Conservation (phyloP, 1,284 basidiomycete genomes). For the Pyrrhoderma lamaoense region DNA sequence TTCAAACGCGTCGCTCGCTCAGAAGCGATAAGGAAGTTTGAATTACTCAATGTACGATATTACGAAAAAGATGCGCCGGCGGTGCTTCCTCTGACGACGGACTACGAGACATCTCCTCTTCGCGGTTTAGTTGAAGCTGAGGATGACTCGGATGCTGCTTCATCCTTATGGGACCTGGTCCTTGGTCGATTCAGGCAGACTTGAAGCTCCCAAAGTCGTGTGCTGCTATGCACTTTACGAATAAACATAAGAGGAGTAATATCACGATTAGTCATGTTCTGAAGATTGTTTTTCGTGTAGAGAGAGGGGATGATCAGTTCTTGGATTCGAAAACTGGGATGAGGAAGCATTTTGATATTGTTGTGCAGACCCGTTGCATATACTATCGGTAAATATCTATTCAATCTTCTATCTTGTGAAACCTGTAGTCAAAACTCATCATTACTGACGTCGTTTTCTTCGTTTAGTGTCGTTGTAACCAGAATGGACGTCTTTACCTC, state of each 20-base stretch:
- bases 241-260: constrained; percentile 77
- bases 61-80: constrained; percentile 38
- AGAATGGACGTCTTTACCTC: constrained; percentile 70
- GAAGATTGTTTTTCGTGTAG: constrained; percentile 81
- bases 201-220: constrained; percentile 53
- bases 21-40: constrained; percentile 61
- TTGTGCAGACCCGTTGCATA: constrained; percentile 79
- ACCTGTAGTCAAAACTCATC: neutral
- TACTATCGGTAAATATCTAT: constrained; percentile 61
- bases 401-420: constrained; percentile 1
- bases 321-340: constrained; percentile 63
- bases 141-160: constrained; percentile 40
- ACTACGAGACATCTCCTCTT: constrained; percentile 53
- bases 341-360: constrained; percentile 84
- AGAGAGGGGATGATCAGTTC: constrained; percentile 64
- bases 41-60: constrained; percentile 63
- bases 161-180: constrained; percentile 69
- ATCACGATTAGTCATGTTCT: constrained; percentile 75
- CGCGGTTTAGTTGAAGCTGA: constrained; percentile 36
- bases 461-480: constrained; percentile 70
- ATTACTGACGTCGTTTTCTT: neutral
- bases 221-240: constrained; percentile 65
- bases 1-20: constrained; percentile 69
- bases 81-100: constrained; percentile 62
- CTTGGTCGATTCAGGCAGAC: constrained; percentile 58